Base-by-base conservation (phyloP, 2,329 filamentous ascomycete species). In the Colletotrichum sansevieriae region DNA sequence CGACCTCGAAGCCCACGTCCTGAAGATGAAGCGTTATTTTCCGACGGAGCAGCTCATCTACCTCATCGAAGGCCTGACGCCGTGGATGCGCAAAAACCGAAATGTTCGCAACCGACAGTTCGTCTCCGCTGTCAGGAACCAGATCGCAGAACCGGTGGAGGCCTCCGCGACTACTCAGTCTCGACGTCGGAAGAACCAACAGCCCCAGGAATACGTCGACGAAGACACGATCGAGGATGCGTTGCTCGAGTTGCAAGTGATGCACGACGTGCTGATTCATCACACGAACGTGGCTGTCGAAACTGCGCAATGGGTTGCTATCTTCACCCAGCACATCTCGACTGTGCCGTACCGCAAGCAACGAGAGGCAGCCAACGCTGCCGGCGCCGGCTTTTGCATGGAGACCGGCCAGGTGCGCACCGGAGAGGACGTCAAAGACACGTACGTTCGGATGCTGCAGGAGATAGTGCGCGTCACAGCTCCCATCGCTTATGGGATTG, bases 301-400 rank as follows among this genome's bases (percentile, higher is more conserved):
- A 74, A 92, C 91, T 1, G 91, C 91, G 2, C 86, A 91, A 72
- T 93, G 92, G 90, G 88, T 95, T 35, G 82, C 85, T 35, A 83
- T 87, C 39, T 93, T 95, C 74, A 95, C 93, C 0, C 91, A 94
- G 74, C 91, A 95, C 76, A 90, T 95, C 56, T 92, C 91, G 8
- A 92, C 90, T 1, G 88, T 92, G 22, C 92, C 92, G 0, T 95
- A 95, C 77, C 88, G 88, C 71, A 86, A 82, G 59, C 83, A 85
- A 72, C 79, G 80, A 22, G 86, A 88, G 63, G 78, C 79, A 39
- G 77, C 79, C 56, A 80, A 80, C 72, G 82, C 82, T 62, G 83
- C 85, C 1, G 82, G 85, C 12, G 89, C 88, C 1, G 84, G 87
- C 0, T 95, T 95, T 76, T 95, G 92, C 79, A 94, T 95, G 91